These are phyloP conservation scores for Entonaema liquescens DNA, from an alignment of 495 filamentous ascomycete species.

Conservation along the genomic window DNA sequence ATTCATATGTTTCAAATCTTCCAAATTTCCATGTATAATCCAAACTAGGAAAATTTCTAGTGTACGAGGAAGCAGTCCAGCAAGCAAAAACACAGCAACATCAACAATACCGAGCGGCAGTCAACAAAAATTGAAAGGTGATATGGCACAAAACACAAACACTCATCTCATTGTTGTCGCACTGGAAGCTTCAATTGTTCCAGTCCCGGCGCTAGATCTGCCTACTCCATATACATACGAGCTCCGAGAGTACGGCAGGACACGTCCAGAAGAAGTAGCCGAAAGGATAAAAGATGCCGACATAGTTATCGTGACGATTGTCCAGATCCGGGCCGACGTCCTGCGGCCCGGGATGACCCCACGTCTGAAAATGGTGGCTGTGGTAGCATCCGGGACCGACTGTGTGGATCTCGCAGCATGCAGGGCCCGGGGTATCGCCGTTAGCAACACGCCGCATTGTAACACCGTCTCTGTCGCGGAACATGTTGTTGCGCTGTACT, in stretches of 20 bases:
- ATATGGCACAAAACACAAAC: neutral
- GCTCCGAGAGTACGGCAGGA: conserved; percentile 43
- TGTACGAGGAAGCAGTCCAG: neutral
- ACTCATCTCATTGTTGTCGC: conserved; percentile 56
- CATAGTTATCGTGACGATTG: conserved; percentile 56
- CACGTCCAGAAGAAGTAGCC: conserved; percentile 45
- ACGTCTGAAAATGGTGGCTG: conserved; percentile 56
- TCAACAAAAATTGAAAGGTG: neutral
- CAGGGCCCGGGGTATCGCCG: conserved; percentile 52
- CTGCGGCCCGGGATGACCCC: conserved; percentile 50
- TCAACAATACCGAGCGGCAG: neutral
- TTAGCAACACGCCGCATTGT: conserved; percentile 58
- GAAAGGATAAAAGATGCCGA: conserved; percentile 57
- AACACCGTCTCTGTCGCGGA: conserved; percentile 64
- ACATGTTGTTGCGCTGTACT: conserved; percentile 64
- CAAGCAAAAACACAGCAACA: neutral
- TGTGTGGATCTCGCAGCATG: conserved; percentile 59
- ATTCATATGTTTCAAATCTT: neutral
- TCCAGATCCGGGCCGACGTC: conserved; percentile 49
- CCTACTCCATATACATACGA: conserved; percentile 51
- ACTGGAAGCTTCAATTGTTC: conserved; percentile 57
- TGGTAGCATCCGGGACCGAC: conserved; percentile 63
- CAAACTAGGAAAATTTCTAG: neutral
- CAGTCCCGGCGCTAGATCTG: conserved; percentile 53
- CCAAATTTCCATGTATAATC: neutral